Base-by-base conservation (phyloP, 805 yeast species). In the Cyberlindnera veronae region DNA sequence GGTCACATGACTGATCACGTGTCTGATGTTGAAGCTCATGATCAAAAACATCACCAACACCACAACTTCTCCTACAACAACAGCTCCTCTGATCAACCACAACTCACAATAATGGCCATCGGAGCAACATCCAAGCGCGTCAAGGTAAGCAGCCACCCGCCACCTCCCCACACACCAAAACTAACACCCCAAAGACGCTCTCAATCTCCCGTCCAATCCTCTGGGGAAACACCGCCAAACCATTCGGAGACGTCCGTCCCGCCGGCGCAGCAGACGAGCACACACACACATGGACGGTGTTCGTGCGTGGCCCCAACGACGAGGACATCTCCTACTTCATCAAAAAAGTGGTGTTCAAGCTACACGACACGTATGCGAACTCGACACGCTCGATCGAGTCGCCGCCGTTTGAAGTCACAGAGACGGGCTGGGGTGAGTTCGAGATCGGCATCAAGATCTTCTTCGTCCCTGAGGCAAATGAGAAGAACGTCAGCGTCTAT, bases 351-450 rank as follows among this genome's bases (percentile, higher is more conserved):
- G 91, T 90, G 0, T 93, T 91, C 70, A 93, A 93, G 59, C 69
- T 93, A 17, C 99, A 93, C 62, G 99, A 93, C 49, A 93, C 99
- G 1, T 93, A 91, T 54, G 83, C 81, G 16, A 86, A 81, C 52
- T 77, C 96, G 2, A 78, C 88, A n/a, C 69, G 99, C 40, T 74
- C 93, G 2, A 72, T 91, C 13, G 98, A 93, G 47, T 60, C 69
- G 22, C 97, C 98, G 2, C 99, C 99, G 0, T 93, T 84, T 55
- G 95, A 89, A 60, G 88, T 93, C 21, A 84, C 95, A 2, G 99
- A 93, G 57, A 86, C 98, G 0, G 99, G 99, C 0, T 93, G 99
- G 99, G 99, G 99, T 50, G 99, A 93, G 62, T 93, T 93, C 63
- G 99, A 93, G 57, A 84, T 93, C 46, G 77, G 85, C 27, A 81